Conservation (phyloP, 2,329 filamentous ascomycete genomes). For the Penicillium brevicompactum region DNA sequence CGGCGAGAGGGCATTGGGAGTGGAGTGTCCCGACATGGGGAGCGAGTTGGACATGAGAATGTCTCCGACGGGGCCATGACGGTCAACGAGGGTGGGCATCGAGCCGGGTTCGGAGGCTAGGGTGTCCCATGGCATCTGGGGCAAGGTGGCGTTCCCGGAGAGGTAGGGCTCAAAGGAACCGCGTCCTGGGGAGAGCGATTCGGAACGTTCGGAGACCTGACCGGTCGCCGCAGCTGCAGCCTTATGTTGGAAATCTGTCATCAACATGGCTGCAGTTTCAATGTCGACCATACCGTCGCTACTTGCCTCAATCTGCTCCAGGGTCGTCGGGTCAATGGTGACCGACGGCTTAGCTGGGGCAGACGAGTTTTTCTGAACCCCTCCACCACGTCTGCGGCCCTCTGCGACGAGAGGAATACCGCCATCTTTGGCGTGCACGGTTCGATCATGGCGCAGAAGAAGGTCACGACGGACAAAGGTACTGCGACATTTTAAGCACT, state of each 20-base stretch:
- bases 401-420: constrained; percentile 92
- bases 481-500: constrained; percentile 96
- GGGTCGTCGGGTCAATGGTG: constrained; percentile 77
- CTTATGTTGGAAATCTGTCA: constrained; percentile 97
- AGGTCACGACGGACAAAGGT: constrained; percentile 98
- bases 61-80: constrained; percentile 60
- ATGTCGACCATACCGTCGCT: constrained; percentile 92
- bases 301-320: constrained; percentile 91
- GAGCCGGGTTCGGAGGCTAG: constrained; percentile 71
- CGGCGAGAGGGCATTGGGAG: constrained; percentile 73
- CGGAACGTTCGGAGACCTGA: constrained; percentile 58
- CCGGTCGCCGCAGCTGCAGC: constrained; percentile 67
- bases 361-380: constrained; percentile 41
- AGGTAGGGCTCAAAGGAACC: constrained; percentile 72
- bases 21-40: constrained; percentile 68
- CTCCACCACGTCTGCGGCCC: constrained; percentile 68
- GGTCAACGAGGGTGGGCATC: constrained; percentile 69
- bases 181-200: constrained; percentile 67
- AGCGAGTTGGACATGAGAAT: constrained; percentile 72
- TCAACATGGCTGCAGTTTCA: constrained; percentile 96
- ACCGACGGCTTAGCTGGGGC: constrained; percentile 74
- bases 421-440: constrained; percentile 97
- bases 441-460: constrained; percentile 93
- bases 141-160: constrained; percentile 75
- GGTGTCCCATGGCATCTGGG: constrained; percentile 88